Evolutionary conservation across 768 basidiomycete species (phyloP), one percentile per base, ranked within the genome.

Genomic region (Aureoboletus auriporus): DNA sequence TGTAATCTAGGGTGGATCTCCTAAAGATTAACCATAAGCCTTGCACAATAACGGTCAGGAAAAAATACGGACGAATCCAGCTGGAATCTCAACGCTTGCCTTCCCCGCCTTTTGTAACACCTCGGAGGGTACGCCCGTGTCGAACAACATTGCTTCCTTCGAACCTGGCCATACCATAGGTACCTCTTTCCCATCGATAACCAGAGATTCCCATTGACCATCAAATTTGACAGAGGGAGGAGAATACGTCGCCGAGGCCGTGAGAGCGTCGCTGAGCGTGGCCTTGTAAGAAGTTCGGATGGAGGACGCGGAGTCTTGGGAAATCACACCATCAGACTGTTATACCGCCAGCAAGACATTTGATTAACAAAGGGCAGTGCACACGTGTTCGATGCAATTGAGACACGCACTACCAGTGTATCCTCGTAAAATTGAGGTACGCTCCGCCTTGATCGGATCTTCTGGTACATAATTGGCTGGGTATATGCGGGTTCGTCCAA

Each of bases 381-480:
- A 29, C 17, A 39, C 8, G 40, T n/a, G 39, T 12, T 20, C 35
- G 1, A 27, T 54, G 6, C 20, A 39, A 9, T 10, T 5, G 27
- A 11, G 27, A 44, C 14, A 71, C 82, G 40, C 47, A 91, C 91
- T 43, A 83, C 74, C 6, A 93, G 75, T 38, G 82, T 83, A 38
- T 86, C 78, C 60, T 93, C 90, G 62, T 93, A 95, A 11, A 91
- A 70, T 44, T 82, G 73, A 6, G 91, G 90, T 5, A 93, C 89
- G 11, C 86, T 87, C 39, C 75, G 78, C 41, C 92, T 74, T 0
- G 82, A 76, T 6, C 82, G 77, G 58, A 95, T 94, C 69, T 87
- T 81, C 65, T 89, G 77, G 67, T 96, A 96, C 93, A 95, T 96
- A 9, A 84, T 69, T 0, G 93, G 93, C 50, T 86, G 86, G 0